Percentiles rank a stretch among this genome's conserved stretches.
These are phyloP conservation scores for Cerioporus squamosus DNA, from an alignment of 1,284 basidiomycete genomes.

Conservation along the genomic window DNA sequence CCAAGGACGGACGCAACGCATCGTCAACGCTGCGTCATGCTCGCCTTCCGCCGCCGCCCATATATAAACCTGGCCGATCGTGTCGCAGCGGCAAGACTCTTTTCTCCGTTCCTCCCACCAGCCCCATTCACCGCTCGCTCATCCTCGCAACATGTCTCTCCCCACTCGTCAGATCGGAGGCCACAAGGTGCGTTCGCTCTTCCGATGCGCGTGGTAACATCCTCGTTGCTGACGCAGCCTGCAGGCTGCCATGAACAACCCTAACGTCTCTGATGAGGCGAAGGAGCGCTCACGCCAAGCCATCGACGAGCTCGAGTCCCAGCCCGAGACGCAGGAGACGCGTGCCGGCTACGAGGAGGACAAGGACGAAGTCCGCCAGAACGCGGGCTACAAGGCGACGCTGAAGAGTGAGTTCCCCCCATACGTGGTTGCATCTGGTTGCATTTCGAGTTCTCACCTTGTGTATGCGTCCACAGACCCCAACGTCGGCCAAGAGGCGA, in stretches of 20 bases:
- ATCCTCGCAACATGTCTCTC: slow-evolving; percentile 20
- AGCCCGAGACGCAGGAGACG: slow-evolving; percentile 23
- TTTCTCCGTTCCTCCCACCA: not conserved
- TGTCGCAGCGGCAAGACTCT: not conserved
- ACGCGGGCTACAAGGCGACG: slow-evolving; percentile 56
- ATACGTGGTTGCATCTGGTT: too few species aligned
- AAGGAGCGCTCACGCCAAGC: slow-evolving; percentile 53
- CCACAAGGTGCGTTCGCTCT: slow-evolving; percentile 29
- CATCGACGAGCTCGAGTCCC: slow-evolving; percentile 42
- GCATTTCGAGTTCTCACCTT: slow-evolving; percentile 5
- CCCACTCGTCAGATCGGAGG: slow-evolving; percentile 32
- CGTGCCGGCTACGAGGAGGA: slow-evolving; percentile 20
- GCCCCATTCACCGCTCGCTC: not conserved
- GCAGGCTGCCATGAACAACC: slow-evolving; percentile 49
- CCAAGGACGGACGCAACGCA: not conserved
- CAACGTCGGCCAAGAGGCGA: slow-evolving; percentile 45
- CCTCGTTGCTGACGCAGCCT: not conserved
- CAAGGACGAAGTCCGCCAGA: slow-evolving; percentile 36
- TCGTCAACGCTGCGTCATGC: not conserved
- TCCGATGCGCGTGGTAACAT: too few species aligned
- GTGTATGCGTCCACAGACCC: slow-evolving; percentile 42
- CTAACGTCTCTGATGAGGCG: slow-evolving; percentile 51
- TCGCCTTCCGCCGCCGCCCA: not conserved
- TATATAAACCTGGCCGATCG: not conserved
- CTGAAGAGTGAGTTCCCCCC: slow-evolving; percentile 48